A percentile compares a stretch with the other conserved stretches of the same genome.
Evolutionary conservation across 2,329 filamentous ascomycete genomes (phyloP).

Genomic region (Apiospora saccharicola): DNA sequence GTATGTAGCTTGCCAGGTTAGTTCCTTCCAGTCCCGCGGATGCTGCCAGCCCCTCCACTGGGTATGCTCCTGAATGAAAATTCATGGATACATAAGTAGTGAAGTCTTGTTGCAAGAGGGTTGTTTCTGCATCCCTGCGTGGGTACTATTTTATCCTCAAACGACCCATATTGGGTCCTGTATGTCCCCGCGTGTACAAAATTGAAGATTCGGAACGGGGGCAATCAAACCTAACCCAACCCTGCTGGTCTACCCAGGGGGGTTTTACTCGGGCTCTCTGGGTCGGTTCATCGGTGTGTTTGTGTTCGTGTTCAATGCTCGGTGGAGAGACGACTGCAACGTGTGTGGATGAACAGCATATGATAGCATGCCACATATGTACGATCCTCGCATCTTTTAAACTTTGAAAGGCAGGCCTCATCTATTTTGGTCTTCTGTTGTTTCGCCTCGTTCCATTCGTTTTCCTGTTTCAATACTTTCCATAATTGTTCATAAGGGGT

Average conservation of each 20-base stretch:
- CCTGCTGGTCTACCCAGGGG: neutral
- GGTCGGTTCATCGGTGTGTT: neutral
- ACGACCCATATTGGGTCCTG: neutral
- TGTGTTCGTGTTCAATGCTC: neutral
- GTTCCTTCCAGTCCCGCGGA: neutral
- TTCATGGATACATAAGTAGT: neutral
- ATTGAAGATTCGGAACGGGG: neutral
- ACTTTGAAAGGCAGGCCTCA: neutral
- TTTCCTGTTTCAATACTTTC: neutral
- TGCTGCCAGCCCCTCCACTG: neutral
- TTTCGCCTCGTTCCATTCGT: neutral
- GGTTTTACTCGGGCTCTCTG: too few relatives aligned
- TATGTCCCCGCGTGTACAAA: neutral
- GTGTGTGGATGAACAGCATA: neutral
- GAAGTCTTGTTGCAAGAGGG: neutral
- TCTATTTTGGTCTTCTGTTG: neutral
- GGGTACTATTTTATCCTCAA: neutral
- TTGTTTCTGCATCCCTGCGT: neutral
- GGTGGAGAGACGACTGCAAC: neutral
- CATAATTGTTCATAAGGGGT: neutral
- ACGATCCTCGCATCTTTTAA: neutral
- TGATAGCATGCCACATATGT: neutral
- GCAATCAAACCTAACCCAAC: neutral
- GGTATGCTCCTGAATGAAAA: neutral
- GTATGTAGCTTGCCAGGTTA: neutral